Conservation (phyloP, 192 early-diverging fungal species). For the Backusella parvicylindrica region DNA sequence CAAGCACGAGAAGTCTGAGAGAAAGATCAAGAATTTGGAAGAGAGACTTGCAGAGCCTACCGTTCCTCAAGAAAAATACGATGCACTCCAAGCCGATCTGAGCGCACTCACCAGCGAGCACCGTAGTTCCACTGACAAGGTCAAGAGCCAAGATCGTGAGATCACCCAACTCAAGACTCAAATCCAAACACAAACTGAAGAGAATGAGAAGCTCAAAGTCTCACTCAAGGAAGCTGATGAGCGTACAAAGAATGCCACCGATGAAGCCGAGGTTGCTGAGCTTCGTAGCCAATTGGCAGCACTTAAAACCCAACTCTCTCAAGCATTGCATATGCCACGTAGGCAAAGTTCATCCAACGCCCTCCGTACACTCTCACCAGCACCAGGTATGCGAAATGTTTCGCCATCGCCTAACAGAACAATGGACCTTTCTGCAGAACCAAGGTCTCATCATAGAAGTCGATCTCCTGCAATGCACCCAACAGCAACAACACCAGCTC, state of each 20-base stretch:
- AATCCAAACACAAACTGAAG: constrained; percentile 52
- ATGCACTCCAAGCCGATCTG: constrained; percentile 49
- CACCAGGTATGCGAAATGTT: not conserved
- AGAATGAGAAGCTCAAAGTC: constrained; percentile 58
- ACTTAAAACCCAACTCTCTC: constrained; percentile 67
- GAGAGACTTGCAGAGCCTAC: constrained; percentile 47
- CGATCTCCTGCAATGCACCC: constrained; percentile 14
- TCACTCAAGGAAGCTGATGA: constrained; percentile 35
- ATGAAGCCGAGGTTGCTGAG: constrained; percentile 58
- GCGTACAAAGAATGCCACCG: constrained; percentile 44
- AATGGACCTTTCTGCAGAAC: not conserved
- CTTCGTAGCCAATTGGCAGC: constrained; percentile 70
- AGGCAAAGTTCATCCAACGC: constrained; percentile 16
- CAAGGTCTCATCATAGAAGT: not conserved
- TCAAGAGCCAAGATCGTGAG: constrained; percentile 59
- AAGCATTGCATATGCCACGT: constrained; percentile 52
- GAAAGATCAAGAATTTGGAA: constrained; percentile 49
- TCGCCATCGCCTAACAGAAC: constrained; percentile 13
- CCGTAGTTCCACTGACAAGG: constrained; percentile 51
- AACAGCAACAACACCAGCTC: not conserved
- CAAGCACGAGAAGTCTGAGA: constrained; percentile 64
- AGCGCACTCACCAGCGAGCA: constrained; percentile 53
- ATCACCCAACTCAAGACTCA: constrained; percentile 56
- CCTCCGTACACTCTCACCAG: constrained; percentile 17
- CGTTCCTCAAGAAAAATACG: constrained; percentile 57